Evolutionary conservation across 192 early-diverging fungal genomes (phyloP).

Genomic region (Backusella westeae): DNA sequence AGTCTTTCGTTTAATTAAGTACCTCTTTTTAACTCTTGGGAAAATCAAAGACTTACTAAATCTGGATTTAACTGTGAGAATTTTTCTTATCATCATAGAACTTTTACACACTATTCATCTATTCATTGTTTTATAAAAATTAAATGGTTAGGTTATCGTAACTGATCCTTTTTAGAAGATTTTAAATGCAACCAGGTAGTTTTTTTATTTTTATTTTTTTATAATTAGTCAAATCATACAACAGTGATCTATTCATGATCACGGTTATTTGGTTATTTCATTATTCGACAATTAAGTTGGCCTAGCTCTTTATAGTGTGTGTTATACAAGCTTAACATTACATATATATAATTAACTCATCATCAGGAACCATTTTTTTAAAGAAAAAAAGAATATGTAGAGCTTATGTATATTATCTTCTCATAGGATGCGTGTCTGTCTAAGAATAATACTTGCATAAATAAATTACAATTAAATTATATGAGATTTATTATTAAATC

Average conservation of each 20-base stretch:
- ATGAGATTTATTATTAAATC: neutral
- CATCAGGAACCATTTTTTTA: neutral
- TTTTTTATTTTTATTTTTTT: neutral
- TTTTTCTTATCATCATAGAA: neutral
- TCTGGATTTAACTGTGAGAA: neutral
- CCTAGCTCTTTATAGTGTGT: neutral
- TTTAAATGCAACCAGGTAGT: neutral
- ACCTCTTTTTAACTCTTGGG: neutral
- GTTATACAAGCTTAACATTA: neutral
- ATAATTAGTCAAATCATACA: neutral
- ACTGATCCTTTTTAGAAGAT: neutral
- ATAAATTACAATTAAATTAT: neutral
- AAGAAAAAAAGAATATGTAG: neutral
- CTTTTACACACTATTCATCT: neutral
- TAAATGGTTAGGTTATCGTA: neutral
- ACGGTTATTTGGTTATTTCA: neutral
- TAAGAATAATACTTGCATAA: neutral
- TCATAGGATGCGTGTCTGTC: neutral
- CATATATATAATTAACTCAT: neutral
- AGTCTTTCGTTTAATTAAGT: neutral
- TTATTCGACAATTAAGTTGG: neutral
- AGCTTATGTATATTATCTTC: neutral
- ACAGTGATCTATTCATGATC: neutral
- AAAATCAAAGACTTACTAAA: neutral
- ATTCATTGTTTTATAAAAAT: neutral